Evolutionary conservation across 1,284 basidiomycete species (phyloP), one percentile per base, ranked within the genome.

Genomic region (Microbotryum silenes-acaulis): DNA sequence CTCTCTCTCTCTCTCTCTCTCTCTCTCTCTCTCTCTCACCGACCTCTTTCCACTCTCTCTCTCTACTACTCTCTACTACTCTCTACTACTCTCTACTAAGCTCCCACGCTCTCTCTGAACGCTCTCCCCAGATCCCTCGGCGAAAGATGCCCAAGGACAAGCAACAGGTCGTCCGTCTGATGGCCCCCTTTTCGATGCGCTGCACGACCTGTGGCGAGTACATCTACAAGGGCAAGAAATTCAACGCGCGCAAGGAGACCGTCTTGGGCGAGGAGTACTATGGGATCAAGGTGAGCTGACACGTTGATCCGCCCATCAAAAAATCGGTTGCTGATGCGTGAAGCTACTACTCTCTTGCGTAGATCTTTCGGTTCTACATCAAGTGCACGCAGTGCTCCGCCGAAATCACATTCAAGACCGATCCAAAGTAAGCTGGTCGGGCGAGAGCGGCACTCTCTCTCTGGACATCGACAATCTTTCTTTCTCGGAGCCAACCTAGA

Each of bases 401-500:
- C 9, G 96, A 99, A 75, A 97, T 99, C 70, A 98, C 96, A 0
- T 99, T 99, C 85, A 97, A 97, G 77, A 98, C 94, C 0, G 96
- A 98, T 75, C 96, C 94, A 10, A 94, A 94, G 81, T 27, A 27
- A 27, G 27, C 27, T 25, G 25, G 25, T 25, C 25, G 25, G 25
- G 25, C 4, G 25, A 25, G 25, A 6, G 27, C 27, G 27, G 27
- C 27, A 27, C 27, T 6, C n/a, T n/a, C n/a, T n/a, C n/a, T n/a
- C n/a, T n/a, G 5, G 27, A 27, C 27, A 27, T 8, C 6, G 18
- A n/a, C 9, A 23, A 44, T 37, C 37, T 37, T 37, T 37, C 37
- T 37, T 8, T 5, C 21, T 3, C 23, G 6, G 25, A 25, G 25
- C 49, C 53, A 33, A 27, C 27, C 5, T 3, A 1, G 6, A 14